These are phyloP conservation scores for Cyclotella sp. DNA, from an alignment of 108 stramenopile species.

Conservation along the genomic window DNA sequence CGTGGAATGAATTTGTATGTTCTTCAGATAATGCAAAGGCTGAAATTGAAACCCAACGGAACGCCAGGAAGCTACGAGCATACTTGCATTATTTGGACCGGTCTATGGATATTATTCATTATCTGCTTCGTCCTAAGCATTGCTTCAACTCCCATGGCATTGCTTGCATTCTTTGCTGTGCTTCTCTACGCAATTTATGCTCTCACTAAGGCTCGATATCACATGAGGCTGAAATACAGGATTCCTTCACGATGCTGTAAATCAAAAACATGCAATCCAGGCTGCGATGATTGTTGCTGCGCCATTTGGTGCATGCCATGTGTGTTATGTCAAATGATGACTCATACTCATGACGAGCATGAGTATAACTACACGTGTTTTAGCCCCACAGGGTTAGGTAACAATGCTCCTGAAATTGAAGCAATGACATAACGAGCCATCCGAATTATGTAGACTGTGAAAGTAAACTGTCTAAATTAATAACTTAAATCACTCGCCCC, in stretches of 20 bases:
- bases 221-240: constrained; percentile 3
- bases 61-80: background rate
- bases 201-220: background rate
- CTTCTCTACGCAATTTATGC: background rate
- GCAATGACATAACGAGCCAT: background rate
- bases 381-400: background rate
- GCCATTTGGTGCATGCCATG: constrained; percentile 2
- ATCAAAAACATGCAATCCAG: background rate
- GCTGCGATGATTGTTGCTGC: constrained; percentile 11
- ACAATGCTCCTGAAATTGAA: background rate
- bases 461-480: background rate
- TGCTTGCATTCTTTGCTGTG: background rate
- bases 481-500: background rate
- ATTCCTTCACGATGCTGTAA: constrained; percentile 11
- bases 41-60: constrained; percentile 2
- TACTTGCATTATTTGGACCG: constrained; percentile 10
- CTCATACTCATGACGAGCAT: constrained; percentile 11
- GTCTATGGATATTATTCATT: background rate
- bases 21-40: constrained; percentile 10
- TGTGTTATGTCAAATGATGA: constrained; percentile 12
- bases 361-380: background rate
- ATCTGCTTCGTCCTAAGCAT: background rate
- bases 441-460: background rate
- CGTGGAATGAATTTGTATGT: background rate
- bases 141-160: background rate